Evolutionary conservation across 2,329 filamentous ascomycete genomes (phyloP).

Genomic region (Ilyonectria mors-panacis): DNA sequence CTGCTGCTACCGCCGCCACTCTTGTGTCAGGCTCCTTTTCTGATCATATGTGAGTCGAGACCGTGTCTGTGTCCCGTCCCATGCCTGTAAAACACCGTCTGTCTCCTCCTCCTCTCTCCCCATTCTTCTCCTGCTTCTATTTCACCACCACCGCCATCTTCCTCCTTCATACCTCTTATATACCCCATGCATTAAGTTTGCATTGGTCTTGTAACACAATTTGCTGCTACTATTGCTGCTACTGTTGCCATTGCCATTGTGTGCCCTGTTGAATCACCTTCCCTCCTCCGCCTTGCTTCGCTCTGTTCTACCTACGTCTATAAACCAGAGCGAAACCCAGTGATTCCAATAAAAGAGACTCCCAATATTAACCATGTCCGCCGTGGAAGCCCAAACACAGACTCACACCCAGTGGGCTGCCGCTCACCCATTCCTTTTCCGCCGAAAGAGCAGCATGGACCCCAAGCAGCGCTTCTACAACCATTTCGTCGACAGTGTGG

Average conservation of each 20-base stretch:
- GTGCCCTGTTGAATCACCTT: constrained; percentile 7
- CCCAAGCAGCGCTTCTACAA: constrained; percentile 86
- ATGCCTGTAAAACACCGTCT: constrained; percentile 37
- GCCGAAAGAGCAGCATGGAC: constrained; percentile 51
- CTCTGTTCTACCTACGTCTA: background rate
- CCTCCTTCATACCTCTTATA: constrained; percentile 8
- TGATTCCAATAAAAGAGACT: constrained; percentile 13
- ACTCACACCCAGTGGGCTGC: constrained; percentile 43
- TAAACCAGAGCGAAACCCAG: constrained; percentile 7
- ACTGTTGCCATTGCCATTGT: constrained; percentile 21
- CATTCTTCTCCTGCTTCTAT: constrained; percentile 14
- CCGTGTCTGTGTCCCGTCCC: constrained; percentile 12
- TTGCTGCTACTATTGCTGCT: constrained; percentile 7
- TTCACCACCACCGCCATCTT: constrained; percentile 9
- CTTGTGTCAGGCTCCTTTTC: constrained; percentile 12
- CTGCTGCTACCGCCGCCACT: constrained; percentile 12
- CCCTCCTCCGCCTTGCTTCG: background rate
- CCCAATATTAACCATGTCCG: constrained; percentile 37
- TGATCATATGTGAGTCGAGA: constrained; percentile 25
- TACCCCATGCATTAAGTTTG: constrained; percentile 23
- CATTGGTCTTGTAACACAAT: constrained; percentile 30
- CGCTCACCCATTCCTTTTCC: constrained; percentile 44
- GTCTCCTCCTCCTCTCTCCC: constrained; percentile 8
- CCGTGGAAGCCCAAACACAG: constrained; percentile 47
- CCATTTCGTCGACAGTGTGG: constrained; percentile 83